phyloP scores from a whole-genome alignment of 306 rosid genomes.

The Cicer arietinum region DNA sequence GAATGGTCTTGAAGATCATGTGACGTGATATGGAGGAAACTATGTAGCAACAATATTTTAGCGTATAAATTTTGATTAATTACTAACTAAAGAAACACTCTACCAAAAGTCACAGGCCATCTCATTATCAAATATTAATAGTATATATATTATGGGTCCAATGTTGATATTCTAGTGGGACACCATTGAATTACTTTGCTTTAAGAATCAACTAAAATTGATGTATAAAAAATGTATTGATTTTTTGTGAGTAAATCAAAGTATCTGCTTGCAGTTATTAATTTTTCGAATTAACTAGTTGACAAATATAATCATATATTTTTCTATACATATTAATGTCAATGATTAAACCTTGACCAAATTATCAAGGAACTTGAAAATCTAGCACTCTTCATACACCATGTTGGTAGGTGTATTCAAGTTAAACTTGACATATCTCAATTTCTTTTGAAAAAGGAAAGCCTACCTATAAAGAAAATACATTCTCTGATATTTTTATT shows the following conservation, averaged over 20 bases:
- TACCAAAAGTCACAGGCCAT: slow-evolving; percentile 20
- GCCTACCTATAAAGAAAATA: background rate
- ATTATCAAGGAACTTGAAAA: no score
- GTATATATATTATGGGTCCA: slow-evolving; percentile 22
- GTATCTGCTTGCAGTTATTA: no score
- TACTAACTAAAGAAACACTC: background rate
- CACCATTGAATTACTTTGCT: slow-evolving; percentile 29
- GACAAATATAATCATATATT: no score
- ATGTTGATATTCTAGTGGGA: background rate
- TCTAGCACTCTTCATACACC: no score
- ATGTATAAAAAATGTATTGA: background rate
- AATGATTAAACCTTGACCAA: no score
- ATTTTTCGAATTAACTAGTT: no score
- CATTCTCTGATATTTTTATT: background rate
- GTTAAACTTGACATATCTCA: background rate
- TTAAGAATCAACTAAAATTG: slow-evolving; percentile 39
- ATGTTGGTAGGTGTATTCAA: background rate
- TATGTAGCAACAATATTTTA: slow-evolving; percentile 34
- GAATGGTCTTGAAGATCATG: background rate
- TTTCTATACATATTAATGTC: no score
- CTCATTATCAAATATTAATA: background rate
- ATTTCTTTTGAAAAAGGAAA: background rate
- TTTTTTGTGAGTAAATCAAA: no score
- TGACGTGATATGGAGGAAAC: slow-evolving; percentile 16
- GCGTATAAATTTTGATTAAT: background rate